Base-by-base conservation (phyloP, 2,329 filamentous ascomycete species). In the Trichoderma citrinoviride region DNA sequence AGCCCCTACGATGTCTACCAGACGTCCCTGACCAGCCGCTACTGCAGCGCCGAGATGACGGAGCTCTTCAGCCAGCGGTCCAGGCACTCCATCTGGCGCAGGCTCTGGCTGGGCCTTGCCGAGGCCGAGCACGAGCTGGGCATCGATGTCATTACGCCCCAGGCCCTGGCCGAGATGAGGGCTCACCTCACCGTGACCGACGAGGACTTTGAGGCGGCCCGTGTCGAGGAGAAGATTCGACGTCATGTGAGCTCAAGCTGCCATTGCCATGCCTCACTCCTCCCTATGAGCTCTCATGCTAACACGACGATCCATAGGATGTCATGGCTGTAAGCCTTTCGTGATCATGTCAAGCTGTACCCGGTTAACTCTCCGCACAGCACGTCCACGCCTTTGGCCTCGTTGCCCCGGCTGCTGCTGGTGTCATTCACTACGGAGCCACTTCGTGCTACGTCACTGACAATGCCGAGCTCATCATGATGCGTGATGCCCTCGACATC, bases 41-140 rank as follows among this genome's bases (percentile, higher is more conserved):
- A 95, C 81, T 88, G 87, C 78, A 90, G 85, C 71, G 75, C 77
- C 68, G 90, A 90, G 78, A 93, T 95, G 90, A 85, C 88, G 71
- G 83, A 85, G 69, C 86, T 97, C 67, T 97, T 97, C 82, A 89
- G 88, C 70, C 86, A 89, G 66, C 86, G 92, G 49, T 89, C 87
- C 61, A 85, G 92, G 33, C 87, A 88, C 76, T 88, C 86, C 47
- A 92, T 87, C 63, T 96, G 92, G 92, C 87, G 93, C 68, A 84
- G 91, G 75, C 86, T 97, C 19, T 97, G 93, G 93, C 81, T 94
- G 50, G 88, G 84, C 78, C 89, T 97, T 12, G 93, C 93, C 25
- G 89, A 96, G 81, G 83, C 85, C 10, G 90, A 97, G 81, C 88
- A 88, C 76, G 90, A 93, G 76, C 84, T 96, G 2, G 92, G 92